Conservation (phyloP, 176 grass and related monocot genomes). For the Phoenix dactylifera region DNA sequence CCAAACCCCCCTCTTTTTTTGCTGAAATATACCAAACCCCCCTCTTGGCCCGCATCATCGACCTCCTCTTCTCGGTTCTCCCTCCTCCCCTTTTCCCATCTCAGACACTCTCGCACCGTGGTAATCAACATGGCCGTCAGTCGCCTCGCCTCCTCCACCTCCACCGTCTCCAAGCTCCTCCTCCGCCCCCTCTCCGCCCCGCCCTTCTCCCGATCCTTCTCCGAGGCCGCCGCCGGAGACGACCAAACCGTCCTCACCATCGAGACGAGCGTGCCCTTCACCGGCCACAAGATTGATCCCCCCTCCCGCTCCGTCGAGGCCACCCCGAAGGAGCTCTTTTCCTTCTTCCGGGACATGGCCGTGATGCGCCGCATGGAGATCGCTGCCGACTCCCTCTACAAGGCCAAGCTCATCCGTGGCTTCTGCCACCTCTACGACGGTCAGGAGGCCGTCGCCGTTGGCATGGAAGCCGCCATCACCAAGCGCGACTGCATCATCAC, state of each 20-base stretch:
- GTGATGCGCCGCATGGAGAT: slow-evolving; percentile 75
- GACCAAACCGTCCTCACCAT: slow-evolving; percentile 33
- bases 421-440: slow-evolving; percentile 99
- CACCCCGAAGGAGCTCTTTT: slow-evolving; percentile 30
- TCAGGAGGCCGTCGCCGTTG: slow-evolving; percentile 68
- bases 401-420: slow-evolving; percentile 84
- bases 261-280: slow-evolving; percentile 61
- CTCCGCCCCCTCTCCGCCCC: slow-evolving; percentile 4
- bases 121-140: slow-evolving; percentile 9
- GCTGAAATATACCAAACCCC: too few species aligned
- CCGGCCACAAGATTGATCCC: slow-evolving; percentile 38
- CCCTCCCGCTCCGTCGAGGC: slow-evolving; percentile 30
- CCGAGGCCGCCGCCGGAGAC: slow-evolving; percentile 25
- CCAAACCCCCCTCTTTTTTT: too few species aligned
- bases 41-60: too few species aligned
- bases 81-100: background rate
- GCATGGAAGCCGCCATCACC: slow-evolving; percentile 60
- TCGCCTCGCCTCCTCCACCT: slow-evolving; percentile 25
- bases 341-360: slow-evolving; percentile 62
- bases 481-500: slow-evolving; percentile 71
- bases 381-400: slow-evolving; percentile 94
- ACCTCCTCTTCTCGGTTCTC: too few species aligned
- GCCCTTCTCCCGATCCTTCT: slow-evolving; percentile 34
- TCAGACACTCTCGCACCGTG: background rate
- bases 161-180: background rate